Base-by-base conservation (phyloP, 2,329 filamentous ascomycete genomes). In the Pseudogymnoascus pannorum region DNA sequence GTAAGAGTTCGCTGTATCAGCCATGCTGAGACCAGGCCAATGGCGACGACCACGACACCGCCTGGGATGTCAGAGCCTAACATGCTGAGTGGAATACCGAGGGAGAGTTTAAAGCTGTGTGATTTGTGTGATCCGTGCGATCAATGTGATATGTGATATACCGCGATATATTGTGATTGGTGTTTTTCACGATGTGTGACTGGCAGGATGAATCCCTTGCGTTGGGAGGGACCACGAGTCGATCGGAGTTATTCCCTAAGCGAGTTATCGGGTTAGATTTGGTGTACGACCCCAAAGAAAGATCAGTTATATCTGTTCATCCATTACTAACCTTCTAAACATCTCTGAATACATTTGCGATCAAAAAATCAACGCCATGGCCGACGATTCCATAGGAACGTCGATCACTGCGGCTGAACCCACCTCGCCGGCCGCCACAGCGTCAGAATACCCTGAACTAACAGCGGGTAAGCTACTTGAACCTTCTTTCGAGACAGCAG, bases 181-280 rank as follows among this genome's bases (percentile, higher is more conserved):
- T 54, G 24, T 29, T 54, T 51, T 54, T n/a, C 24, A 29, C n/a
- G n/a, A n/a, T 54, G 44, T 54, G 44, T 3, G 44, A 75, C 67
- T 54, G n/a, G 44, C 16, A 54, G 24, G 4, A 18, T 7, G n/a
- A 8, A 54, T 29, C 44, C 24, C 44, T 54, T 54, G 44, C 44
- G n/a, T 54, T 54, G 24, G 44, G 14, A 31, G 9, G 2, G 14
- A 29, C 44, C 44, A 54, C 44, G 44, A 54, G 44, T 54, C 14
- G 14, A 29, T 29, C 24, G 24, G n/a, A 54, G 24, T 54, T 31
- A 18, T 11, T 14, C 20, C n/a, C 4, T 54, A 54, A 54, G 44
- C 44, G 44, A 51, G 22, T n/a, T 6, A 18, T n/a, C 42, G 42
- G 42, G 11, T 20, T 18, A 24, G 20, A n/a, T n/a, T 36, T 26